These are phyloP conservation scores for Aspergillus nomiae DNA, from an alignment of 2,329 filamentous ascomycete genomes.

Conservation along the genomic window DNA sequence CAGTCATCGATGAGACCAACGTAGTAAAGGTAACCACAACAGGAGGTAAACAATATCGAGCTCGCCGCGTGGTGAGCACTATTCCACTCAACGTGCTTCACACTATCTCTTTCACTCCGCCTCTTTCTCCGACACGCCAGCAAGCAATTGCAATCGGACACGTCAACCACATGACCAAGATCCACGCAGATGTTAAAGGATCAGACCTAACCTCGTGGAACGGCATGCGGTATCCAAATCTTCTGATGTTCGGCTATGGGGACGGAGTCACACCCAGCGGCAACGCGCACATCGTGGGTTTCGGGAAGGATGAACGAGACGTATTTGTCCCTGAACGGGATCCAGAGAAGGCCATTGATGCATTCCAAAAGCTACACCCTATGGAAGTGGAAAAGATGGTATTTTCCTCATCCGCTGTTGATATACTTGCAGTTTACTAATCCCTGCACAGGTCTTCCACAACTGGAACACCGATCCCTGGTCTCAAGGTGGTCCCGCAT, in stretches of 20 bases:
- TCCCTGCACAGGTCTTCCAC: neutral
- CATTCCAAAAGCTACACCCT: neutral
- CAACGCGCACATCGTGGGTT: conserved; percentile 4
- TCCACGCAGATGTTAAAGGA: conserved; percentile 22
- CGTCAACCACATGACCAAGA: conserved; percentile 22
- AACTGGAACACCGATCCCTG: conserved; percentile 7
- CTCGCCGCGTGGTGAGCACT: conserved; percentile 26
- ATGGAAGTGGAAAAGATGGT: conserved; percentile 7
- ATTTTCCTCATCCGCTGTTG: neutral
- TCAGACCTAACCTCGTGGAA: conserved; percentile 6
- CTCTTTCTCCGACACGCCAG: conserved; percentile 9
- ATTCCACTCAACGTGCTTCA: conserved; percentile 22
- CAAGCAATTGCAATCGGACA: conserved; percentile 22
- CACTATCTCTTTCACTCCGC: too few species aligned
- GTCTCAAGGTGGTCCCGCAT: conserved; percentile 3
- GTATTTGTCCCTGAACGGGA: neutral
- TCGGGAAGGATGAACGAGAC: conserved; percentile 3
- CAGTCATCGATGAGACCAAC: too few species aligned
- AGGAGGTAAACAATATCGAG: too few species aligned
- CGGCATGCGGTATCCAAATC: neutral
- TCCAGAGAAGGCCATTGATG: neutral
- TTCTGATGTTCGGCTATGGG: conserved; percentile 6
- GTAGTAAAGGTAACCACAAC: too few species aligned
- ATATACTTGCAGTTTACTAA: neutral
- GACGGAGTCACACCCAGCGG: conserved; percentile 3